phyloP scores from a whole-genome alignment of 768 basidiomycete genomes.

The Amyloporia xantha region DNA sequence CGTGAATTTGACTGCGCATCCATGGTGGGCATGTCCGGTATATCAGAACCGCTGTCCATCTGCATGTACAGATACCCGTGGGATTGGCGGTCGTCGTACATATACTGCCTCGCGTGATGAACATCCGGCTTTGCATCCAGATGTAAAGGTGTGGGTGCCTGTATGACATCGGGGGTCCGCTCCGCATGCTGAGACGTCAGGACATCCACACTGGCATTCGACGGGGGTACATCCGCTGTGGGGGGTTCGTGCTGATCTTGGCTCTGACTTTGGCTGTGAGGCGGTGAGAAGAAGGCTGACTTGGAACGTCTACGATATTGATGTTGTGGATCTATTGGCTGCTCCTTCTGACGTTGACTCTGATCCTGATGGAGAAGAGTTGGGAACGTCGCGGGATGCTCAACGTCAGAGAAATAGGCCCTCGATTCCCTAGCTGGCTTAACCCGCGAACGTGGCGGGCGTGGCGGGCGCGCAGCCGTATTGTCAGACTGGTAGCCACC shows the following conservation, averaged over 20 bases:
- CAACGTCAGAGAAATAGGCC: conserved; percentile 20
- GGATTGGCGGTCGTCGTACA: conserved; percentile 24
- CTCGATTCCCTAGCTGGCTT: conserved; percentile 15
- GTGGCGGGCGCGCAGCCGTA: conserved; percentile 11
- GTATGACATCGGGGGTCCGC: not conserved
- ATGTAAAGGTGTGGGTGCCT: not conserved
- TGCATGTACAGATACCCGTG: conserved; percentile 18
- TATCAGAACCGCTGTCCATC: not conserved
- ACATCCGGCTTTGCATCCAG: not conserved
- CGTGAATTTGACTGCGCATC: conserved; percentile 7
- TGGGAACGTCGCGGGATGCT: conserved; percentile 7
- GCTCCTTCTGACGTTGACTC: conserved; percentile 5
- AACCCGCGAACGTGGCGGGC: conserved; percentile 17
- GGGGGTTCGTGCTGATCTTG: conserved; percentile 2
- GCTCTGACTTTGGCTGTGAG: conserved; percentile 6
- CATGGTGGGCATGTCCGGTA: not conserved
- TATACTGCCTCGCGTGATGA: conserved; percentile 14
- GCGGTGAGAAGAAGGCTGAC: conserved; percentile 20
- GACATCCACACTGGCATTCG: conserved; percentile 1
- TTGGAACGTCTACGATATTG: conserved; percentile 27
- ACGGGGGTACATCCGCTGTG: not conserved
- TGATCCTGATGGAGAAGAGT: conserved; percentile 7
- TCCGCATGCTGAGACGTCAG: conserved; percentile 4
- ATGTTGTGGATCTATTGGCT: conserved; percentile 10
- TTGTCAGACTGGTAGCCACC: conserved; percentile 18